Evolutionary conservation across 805 yeast genomes (phyloP), one percentile per base, ranked within the genome.

Genomic region (Saccharomyces jurei): DNA sequence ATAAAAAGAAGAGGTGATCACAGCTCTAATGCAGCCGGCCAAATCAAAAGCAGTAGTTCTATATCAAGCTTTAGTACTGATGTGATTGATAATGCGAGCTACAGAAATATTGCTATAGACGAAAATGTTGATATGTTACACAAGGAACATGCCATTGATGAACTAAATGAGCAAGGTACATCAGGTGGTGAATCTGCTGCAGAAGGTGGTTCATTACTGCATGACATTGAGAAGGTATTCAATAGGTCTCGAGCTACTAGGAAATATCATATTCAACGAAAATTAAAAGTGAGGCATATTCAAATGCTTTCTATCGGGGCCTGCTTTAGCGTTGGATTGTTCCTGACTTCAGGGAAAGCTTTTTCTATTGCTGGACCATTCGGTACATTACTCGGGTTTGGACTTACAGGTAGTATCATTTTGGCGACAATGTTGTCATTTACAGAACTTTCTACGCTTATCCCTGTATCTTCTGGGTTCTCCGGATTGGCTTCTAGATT

Each of bases 271-370:
- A 71, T 82, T 52, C 74, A 76, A 56, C 72, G 81, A 60, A 72
- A 74, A 11, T 64, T 80, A 51, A 76, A 73, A 48, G 68, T 75
- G 9, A 73, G 83, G 64, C 84, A 81, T 61, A 68, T 84, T 56
- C 86, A 83, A 65, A 78, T 83, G 81, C 80, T 84, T 52, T 81
- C 87, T 36, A 76, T 83, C 48, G 87, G 86, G 22, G 82, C 86
- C n/a, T 75, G 83, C 48, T 77, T 83, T 32, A 86, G 88, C 54
- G 82, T 86, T 0, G 87, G 86, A 46, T 69, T 82, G 55, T 82
- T 83, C 56, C 73, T 82, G 53, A 84, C 86, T 22, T 75, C 82
- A 6, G 84, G 86, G n/a, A 72, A 73, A 49, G 81, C 84, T 1
- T 74, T 83, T 52, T 62, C 71, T 4, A 71, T 73, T 32, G 84